These are phyloP conservation scores for Lineolata rhizophorae DNA, from an alignment of 495 filamentous ascomycete species.

Conservation along the genomic window DNA sequence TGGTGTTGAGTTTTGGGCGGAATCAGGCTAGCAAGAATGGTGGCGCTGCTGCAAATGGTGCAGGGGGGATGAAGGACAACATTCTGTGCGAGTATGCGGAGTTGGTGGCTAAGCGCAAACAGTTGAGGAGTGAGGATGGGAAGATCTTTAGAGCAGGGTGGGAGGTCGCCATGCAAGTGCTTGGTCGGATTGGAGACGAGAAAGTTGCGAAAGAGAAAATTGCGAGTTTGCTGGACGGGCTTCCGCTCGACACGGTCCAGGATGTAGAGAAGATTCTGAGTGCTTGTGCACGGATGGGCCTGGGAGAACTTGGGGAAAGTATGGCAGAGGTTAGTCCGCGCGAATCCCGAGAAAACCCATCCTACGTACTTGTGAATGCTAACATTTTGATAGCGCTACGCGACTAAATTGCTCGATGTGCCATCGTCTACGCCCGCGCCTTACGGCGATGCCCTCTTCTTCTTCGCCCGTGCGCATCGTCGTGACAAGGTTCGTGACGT, in stretches of 20 bases:
- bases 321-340: conserved; percentile 59
- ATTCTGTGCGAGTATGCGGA: conserved; percentile 52
- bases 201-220: conserved; percentile 43
- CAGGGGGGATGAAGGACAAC: conserved; percentile 31
- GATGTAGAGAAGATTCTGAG: conserved; percentile 56
- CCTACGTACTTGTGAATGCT: conserved; percentile 1
- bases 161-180: conserved; percentile 61
- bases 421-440: too few species aligned
- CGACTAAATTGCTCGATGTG: too few species aligned
- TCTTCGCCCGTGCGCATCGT: conserved; percentile 62
- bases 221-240: conserved; percentile 33
- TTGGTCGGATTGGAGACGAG: conserved; percentile 49
- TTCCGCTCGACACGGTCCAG: conserved; percentile 38
- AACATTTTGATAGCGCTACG: conserved; percentile 38
- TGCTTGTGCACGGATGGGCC: conserved; percentile 43
- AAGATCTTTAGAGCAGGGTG: too few species aligned
- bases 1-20: conserved; percentile 35
- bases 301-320: conserved; percentile 46
- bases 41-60: not conserved
- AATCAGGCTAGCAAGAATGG: conserved; percentile 7
- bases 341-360: too few species aligned
- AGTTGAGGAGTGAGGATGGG: too few species aligned
- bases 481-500: conserved; percentile 56
- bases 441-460: conserved; percentile 65
- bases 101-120: too few species aligned